phyloP scores from a whole-genome alignment of 108 stramenopile genomes.

The Fistulifera solaris region DNA sequence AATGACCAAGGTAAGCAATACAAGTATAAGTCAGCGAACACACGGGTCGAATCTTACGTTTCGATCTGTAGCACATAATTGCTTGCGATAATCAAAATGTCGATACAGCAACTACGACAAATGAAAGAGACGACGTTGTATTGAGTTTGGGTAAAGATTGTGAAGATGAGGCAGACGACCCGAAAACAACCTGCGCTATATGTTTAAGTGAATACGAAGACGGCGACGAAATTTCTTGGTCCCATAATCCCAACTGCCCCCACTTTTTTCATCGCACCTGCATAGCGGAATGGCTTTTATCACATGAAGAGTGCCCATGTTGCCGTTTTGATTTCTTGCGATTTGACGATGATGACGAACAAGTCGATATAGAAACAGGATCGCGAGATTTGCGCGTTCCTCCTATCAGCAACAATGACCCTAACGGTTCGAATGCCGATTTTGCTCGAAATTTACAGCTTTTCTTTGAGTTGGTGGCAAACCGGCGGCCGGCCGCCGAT shows the following conservation, averaged over 20 bases:
- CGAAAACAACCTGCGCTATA: conserved; percentile 15
- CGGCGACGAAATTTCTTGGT: conserved; percentile 19
- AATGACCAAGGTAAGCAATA: conserved; percentile 6
- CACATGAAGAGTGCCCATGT: conserved; percentile 26
- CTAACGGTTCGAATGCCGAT: no score
- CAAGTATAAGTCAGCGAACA: background rate
- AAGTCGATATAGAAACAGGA: no score
- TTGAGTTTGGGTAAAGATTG: background rate
- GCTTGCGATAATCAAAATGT: background rate
- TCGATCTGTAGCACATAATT: background rate
- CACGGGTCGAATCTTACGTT: background rate
- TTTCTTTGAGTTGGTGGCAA: no score
- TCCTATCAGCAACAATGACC: no score
- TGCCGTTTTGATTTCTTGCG: conserved; percentile 22
- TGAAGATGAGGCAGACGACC: background rate
- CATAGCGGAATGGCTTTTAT: conserved; percentile 22
- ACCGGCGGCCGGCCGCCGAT: no score
- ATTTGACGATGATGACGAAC: conserved; percentile 14
- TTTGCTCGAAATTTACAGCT: no score
- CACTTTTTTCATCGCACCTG: conserved; percentile 28
- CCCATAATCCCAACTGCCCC: conserved; percentile 23
- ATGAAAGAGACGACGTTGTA: background rate
- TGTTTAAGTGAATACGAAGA: conserved; percentile 24
- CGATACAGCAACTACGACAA: background rate
- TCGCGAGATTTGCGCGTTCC: no score